Conservation (phyloP, 805 yeast genomes). For the Yarrowia sp. region DNA sequence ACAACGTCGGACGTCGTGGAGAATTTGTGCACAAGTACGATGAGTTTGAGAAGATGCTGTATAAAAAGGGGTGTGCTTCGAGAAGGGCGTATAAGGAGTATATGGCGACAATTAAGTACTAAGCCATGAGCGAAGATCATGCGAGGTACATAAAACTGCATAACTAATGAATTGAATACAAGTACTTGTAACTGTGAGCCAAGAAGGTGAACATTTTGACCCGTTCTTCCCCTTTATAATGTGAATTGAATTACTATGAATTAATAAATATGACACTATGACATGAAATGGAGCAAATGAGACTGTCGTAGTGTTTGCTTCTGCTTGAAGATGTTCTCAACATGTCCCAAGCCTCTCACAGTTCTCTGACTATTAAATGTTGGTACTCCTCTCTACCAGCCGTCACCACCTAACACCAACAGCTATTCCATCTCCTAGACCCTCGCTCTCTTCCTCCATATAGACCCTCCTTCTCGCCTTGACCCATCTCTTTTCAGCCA, state of each 20-base stretch:
- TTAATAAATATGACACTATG: neutral
- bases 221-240: too few relatives aligned
- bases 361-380: too few relatives aligned
- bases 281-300: too few relatives aligned
- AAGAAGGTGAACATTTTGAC: too few relatives aligned
- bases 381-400: neutral
- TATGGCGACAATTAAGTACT: constrained; percentile 22
- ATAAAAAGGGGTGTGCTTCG: constrained; percentile 1
- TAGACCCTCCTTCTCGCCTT: constrained; percentile 3
- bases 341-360: too few relatives aligned
- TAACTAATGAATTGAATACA: neutral
- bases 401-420: constrained; percentile 12
- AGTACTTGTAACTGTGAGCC: too few relatives aligned
- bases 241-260: neutral
- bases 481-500: neutral
- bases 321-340: too few relatives aligned
- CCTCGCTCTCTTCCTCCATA: constrained; percentile 4
- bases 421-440: constrained; percentile 1
- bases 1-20: constrained; percentile 14
- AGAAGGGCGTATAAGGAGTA: constrained; percentile 28
- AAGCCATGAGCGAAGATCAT: neutral
- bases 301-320: too few relatives aligned
- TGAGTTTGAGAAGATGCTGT: constrained; percentile 31
- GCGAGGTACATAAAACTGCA: neutral
- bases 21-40: constrained; percentile 33